Evolutionary conservation across 352 stramenopile genomes (phyloP).

Genomic region (Phytophthora constricta): DNA sequence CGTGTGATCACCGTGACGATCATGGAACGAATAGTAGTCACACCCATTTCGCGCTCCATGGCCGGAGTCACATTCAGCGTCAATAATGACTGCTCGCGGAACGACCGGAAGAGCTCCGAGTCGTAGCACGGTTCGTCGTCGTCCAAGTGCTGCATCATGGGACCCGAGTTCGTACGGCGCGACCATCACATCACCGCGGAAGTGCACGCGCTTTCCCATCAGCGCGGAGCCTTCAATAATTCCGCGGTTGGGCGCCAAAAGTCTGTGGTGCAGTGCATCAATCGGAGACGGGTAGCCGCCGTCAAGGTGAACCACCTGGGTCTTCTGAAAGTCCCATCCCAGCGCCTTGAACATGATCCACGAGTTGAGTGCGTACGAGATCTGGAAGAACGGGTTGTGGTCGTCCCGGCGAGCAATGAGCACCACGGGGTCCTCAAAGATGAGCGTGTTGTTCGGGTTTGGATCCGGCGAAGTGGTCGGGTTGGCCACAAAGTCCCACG

Average conservation of each 20-base stretch:
- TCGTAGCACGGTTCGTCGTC: conserved; percentile 62
- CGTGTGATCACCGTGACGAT: conserved; percentile 72
- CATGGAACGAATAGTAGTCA: conserved; percentile 25
- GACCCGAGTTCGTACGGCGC: conserved; percentile 59
- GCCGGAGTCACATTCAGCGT: conserved; percentile 38
- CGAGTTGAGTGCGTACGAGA: conserved; percentile 46
- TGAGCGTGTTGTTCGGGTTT: conserved; percentile 20
- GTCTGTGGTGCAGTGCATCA: conserved; percentile 49
- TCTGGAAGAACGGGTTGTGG: conserved; percentile 67
- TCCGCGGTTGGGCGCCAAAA: conserved; percentile 37
- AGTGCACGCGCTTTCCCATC: conserved; percentile 42
- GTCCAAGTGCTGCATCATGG: conserved; percentile 78
- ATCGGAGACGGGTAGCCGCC: conserved; percentile 46
- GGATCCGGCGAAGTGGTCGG: conserved; percentile 20
- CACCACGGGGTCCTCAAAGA: conserved; percentile 42
- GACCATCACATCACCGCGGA: conserved; percentile 55
- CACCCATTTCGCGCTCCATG: conserved; percentile 28
- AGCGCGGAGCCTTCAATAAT: conserved; percentile 42
- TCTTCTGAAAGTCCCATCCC: conserved; percentile 39
- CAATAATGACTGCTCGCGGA: conserved; percentile 45
- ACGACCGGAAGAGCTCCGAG: conserved; percentile 57
- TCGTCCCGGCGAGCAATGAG: conserved; percentile 53
- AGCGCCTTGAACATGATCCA: conserved; percentile 48
- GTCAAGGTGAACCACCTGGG: conserved; percentile 56
- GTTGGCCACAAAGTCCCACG: conserved; percentile 45